Base-by-base conservation (phyloP, 2,329 filamentous ascomycete species). In the Cytospora piceicola region DNA sequence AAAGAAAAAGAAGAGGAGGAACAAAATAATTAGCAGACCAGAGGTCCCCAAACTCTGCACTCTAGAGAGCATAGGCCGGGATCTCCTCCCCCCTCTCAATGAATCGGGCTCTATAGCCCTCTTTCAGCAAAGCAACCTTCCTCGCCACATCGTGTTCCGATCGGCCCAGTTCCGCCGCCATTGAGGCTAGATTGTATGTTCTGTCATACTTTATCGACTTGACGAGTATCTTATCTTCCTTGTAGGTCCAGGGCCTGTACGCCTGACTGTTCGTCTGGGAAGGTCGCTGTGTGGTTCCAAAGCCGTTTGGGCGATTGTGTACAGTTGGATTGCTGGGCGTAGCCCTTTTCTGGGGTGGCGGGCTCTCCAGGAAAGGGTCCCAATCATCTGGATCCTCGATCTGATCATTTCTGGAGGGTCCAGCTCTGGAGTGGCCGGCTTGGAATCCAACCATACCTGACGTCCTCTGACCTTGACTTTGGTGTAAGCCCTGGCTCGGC, bases 91-190 rank as follows among this genome's bases (percentile, higher is more conserved):
- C 52, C 51, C 27, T 63, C 24, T 36, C 22, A 1, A 7, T 42
- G 60, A 61, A 68, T 22, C 52, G 34, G 5, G 32, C 34, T 46
- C 66, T 27, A 24, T 59, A 68, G 39, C 24, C 22, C 29, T 29
- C 32, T 60, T 62, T 66, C 30, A 66, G 34, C 15, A 27, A 34
- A 9, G 39, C 46, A 27, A 60, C 66, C 56, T 58, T 66, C n/a
- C 30, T 57, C 20, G 51, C 51, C 24, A 68, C 66, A 24, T 69
- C 65, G 2, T 52, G 20, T 11, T 34, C 15, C 20, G 58, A 36
- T 7, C 67, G 58, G 4, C 22, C 17, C 42, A 69, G 24, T 36
- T 34, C 36, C 46, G 36, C 29, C n/a, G 65, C 65, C 61, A 67
- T 60, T 27, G 53, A 53, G 30, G 17, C 39, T 24, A 53, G 24